Percentiles rank a stretch among this genome's conserved stretches.
These are phyloP conservation scores for Flaveria trinervia DNA, from an alignment of 129 eudicot genomes.

Conservation along the genomic window DNA sequence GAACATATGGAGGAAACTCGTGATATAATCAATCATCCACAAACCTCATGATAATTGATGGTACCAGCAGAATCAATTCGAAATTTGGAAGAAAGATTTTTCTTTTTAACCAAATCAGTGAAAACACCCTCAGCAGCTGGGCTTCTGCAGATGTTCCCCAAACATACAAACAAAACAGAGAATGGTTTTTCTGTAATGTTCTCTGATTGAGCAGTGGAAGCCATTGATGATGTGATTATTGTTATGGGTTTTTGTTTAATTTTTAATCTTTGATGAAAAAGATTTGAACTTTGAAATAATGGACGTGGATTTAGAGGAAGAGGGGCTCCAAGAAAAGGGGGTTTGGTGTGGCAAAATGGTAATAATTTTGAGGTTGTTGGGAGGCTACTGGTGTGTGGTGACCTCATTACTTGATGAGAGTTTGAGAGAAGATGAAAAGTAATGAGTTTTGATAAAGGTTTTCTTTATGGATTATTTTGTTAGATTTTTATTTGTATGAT, in stretches of 20 bases:
- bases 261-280: slow-evolving; percentile 23
- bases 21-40: slow-evolving; percentile 14
- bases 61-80: slow-evolving; percentile 95
- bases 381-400: slow-evolving; percentile 38
- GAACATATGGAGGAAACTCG: slow-evolving; percentile 15
- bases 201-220: slow-evolving; percentile 44
- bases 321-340: slow-evolving; percentile 37
- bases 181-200: slow-evolving; percentile 51
- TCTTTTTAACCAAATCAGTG: slow-evolving; percentile 67
- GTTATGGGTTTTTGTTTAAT: slow-evolving; percentile 29
- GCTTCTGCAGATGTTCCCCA: slow-evolving; percentile 97
- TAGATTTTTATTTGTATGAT: slow-evolving; percentile 4
- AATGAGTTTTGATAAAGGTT: not conserved
- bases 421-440: slow-evolving; percentile 29
- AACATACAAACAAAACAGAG: slow-evolving; percentile 87
- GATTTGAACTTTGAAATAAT: slow-evolving; percentile 36
- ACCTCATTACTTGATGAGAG: slow-evolving; percentile 39
- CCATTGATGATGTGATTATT: slow-evolving; percentile 54
- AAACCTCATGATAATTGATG: slow-evolving; percentile 94
- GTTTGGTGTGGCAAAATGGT: slow-evolving; percentile 35
- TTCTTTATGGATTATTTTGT: not conserved
- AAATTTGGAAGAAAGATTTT: slow-evolving; percentile 66
- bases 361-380: slow-evolving; percentile 29
- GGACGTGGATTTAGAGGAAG: slow-evolving; percentile 19
- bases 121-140: slow-evolving; percentile 99